phyloP scores from a whole-genome alignment of 805 yeast species.

The Wickerhamiella azymoides region DNA sequence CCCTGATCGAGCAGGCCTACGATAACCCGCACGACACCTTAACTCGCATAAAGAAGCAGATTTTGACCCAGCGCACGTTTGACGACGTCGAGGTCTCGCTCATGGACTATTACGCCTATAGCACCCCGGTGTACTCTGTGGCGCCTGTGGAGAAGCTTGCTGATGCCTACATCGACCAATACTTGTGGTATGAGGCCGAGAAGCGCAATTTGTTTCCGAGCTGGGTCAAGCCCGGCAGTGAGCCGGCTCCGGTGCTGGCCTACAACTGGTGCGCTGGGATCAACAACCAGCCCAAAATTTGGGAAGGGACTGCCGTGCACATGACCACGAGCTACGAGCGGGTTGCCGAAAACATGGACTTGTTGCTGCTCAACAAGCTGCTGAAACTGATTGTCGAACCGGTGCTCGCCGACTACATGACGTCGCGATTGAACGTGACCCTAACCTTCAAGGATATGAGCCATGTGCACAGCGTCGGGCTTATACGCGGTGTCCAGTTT shows the following conservation, averaged over 20 bases:
- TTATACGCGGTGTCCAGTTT: constrained; percentile 79
- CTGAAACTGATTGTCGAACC: constrained; percentile 74
- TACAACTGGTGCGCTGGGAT: constrained; percentile 92
- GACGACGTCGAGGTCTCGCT: constrained; percentile 77
- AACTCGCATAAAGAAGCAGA: constrained; percentile 64
- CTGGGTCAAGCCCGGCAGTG: constrained; percentile 96
- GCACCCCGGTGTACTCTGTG: constrained; percentile 73
- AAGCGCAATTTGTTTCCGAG: constrained; percentile 77
- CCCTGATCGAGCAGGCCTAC: constrained; percentile 88
- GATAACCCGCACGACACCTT: constrained; percentile 93
- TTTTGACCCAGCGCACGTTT: constrained; percentile 81
- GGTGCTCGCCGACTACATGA: constrained; percentile 82
- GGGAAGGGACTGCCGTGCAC: constrained; percentile 86
- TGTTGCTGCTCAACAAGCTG: constrained; percentile 71
- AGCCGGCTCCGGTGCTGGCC: constrained; percentile 80
- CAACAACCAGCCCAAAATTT: constrained; percentile 60
- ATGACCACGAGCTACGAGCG: constrained; percentile 61
- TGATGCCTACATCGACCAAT: constrained; percentile 91
- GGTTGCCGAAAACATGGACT: constrained; percentile 73
- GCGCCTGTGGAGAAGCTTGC: constrained; percentile 92
- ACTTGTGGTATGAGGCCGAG: constrained; percentile 91
- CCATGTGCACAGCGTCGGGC: constrained; percentile 77
- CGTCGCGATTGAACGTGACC: constrained; percentile 76
- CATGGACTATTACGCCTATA: constrained; percentile 79
- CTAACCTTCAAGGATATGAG: constrained; percentile 88